phyloP scores from a whole-genome alignment of 257 asterid genomes.

The Petrea volubilis region DNA sequence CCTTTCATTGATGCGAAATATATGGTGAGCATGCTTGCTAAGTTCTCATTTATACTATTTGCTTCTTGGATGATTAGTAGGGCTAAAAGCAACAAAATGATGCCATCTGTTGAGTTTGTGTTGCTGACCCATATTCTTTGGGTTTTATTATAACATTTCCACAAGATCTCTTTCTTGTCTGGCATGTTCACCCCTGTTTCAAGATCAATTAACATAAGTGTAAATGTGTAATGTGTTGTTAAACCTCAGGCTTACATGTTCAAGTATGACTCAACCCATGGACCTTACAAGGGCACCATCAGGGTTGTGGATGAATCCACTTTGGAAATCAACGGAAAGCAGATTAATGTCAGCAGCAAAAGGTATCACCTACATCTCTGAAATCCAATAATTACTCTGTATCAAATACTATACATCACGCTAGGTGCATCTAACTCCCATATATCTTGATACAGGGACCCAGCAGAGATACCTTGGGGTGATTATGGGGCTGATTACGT shows the following conservation, averaged over 20 bases:
- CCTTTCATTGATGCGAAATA: constrained; percentile 93
- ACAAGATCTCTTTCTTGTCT: not conserved
- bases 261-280: constrained; percentile 97
- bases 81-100: not conserved
- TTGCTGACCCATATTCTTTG: not conserved
- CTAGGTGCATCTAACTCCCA: constrained; percentile 25
- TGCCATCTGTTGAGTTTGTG: not conserved
- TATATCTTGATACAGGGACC: constrained; percentile 59
- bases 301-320: constrained; percentile 75
- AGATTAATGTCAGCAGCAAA: constrained; percentile 66
- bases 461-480: constrained; percentile 97
- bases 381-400: constrained; percentile 7
- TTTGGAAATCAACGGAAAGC: constrained; percentile 91
- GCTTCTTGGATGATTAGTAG: not conserved
- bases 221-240: constrained; percentile 9
- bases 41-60: constrained; percentile 8
- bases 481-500: constrained; percentile 86
- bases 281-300: constrained; percentile 75
- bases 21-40: constrained; percentile 66
- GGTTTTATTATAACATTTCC: not conserved
- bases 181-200: too few species aligned
- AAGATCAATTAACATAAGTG: not conserved
- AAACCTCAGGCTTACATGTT: constrained; percentile 85
- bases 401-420: not conserved
- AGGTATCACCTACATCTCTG: constrained; percentile 47